Conservation (phyloP, 805 yeast genomes). For the Candida pini region DNA sequence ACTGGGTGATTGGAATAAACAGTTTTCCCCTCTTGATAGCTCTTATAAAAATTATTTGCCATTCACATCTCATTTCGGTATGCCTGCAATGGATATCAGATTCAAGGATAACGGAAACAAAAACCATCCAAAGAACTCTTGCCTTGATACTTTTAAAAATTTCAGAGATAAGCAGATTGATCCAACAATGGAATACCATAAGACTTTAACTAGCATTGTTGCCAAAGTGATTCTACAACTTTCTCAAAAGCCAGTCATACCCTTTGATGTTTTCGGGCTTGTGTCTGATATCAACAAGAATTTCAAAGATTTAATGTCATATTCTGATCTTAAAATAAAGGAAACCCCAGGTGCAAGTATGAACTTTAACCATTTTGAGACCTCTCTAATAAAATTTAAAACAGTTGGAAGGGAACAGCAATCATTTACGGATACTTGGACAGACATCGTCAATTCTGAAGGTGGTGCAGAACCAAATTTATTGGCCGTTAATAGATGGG, state of each 20-base stretch:
- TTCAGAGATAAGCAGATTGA: conserved; percentile 46
- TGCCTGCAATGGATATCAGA: conserved; percentile 62
- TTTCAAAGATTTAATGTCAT: conserved; percentile 41
- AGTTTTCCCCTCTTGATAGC: conserved; percentile 11
- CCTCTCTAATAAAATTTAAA: conserved; percentile 32
- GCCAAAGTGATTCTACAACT: conserved; percentile 49
- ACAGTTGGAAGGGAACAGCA: conserved; percentile 42
- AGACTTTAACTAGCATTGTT: conserved; percentile 49
- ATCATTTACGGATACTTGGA: conserved; percentile 63
- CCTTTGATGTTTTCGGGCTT: conserved; percentile 50
- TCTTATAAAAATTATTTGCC: conserved; percentile 64
- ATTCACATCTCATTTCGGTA: conserved; percentile 54
- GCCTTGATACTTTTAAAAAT: conserved; percentile 59
- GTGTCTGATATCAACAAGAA: conserved; percentile 39
- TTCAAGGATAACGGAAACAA: conserved; percentile 27
- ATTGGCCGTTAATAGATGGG: conserved; percentile 67
- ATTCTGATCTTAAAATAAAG: conserved; percentile 19
- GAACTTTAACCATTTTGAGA: conserved; percentile 24
- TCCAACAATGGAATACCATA: conserved; percentile 49
- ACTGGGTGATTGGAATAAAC: conserved; percentile 16
- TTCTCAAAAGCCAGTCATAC: conserved; percentile 74
- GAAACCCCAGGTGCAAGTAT: conserved; percentile 9
- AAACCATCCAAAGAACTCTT: conserved; percentile 45
- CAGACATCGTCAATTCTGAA: conserved; percentile 41
- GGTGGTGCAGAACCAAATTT: conserved; percentile 69